Conservation (phyloP, 1,284 basidiomycete genomes). For the Golubevia sp. region DNA sequence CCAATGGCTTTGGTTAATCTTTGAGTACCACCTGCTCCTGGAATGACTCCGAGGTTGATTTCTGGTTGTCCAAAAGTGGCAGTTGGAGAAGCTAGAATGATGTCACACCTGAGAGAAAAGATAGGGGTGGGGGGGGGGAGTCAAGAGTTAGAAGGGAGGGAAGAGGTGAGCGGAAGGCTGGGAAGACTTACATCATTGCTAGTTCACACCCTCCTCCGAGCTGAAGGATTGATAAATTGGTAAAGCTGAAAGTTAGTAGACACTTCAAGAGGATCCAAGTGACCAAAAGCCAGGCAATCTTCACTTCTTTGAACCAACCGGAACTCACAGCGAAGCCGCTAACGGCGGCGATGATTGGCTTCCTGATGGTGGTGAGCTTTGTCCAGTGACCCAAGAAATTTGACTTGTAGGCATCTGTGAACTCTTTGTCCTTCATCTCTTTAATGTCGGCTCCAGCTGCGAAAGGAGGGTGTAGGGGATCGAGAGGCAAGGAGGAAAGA, state of each 20-base stretch:
- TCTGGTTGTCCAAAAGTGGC: conserved; percentile 97
- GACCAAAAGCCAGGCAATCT: background rate
- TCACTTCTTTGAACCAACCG: background rate
- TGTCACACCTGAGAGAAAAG: conserved; percentile 70
- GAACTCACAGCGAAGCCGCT: conserved; percentile 40
- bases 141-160: background rate
- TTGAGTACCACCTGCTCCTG: conserved; percentile 82
- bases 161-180: background rate
- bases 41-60: conserved; percentile 95
- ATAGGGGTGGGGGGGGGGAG: background rate
- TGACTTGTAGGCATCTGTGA: conserved; percentile 51
- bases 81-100: conserved; percentile 89
- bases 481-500: background rate
- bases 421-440: conserved; percentile 56
- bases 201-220: conserved; percentile 51
- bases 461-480: background rate
- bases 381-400: conserved; percentile 60
- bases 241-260: background rate
- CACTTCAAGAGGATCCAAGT: background rate
- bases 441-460: conserved; percentile 58
- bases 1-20: conserved; percentile 84
- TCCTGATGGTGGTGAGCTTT: conserved; percentile 46
- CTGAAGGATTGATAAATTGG: conserved; percentile 1
- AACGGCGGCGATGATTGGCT: conserved; percentile 59
- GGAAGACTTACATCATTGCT: conserved; percentile 44